Evolutionary conservation across 495 filamentous ascomycete species (phyloP), one percentile per base, ranked within the genome.

Genomic region (Staphylotrichum longicolle): DNA sequence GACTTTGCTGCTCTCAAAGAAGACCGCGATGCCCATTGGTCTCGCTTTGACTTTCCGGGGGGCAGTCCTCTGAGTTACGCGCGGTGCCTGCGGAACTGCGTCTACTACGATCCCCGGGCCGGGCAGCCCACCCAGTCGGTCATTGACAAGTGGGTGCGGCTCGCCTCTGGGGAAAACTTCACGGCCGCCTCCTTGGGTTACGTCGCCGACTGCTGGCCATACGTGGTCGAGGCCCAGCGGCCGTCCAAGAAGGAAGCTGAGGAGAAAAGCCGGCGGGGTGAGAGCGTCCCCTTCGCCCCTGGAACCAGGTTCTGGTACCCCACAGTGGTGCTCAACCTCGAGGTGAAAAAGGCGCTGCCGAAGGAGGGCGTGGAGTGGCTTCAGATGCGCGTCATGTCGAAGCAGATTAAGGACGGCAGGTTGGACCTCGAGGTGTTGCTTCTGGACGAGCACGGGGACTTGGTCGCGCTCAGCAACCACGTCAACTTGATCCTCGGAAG

Each of bases 311-410:
- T 77, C 66, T 93, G 91, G 91, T 93, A 92, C 74, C 90, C 89
- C 0, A 95, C 90, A 3, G 73, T 94, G 14, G 78, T 87, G 27
- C 72, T 91, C 71, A 86, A 85, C 62, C 61, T 91, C 33, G 87
- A 91, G 63, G 72, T 87, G 52, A 90, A 91, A 75, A 84, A 83
- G 65, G 66, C 72, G 14, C 71, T 90, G 49, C 85, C 85, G 6
- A 69, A 71, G 14, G 75, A 75, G 33, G 86, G 87, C 0, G 82
- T 81, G 44, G 80, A 88, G 63, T 90, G 87, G 87, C 67, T 92
- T 52, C 86, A 83, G 68, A 75, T 80, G 57, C 78, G 87, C 41
- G 72, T 85, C 8, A 72, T 78, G 41, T 77, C 79, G 0, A 87
- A 83, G 71, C 71, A 78, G 73, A 82, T 90, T 30, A 73, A 76